A percentile compares a stretch with the other conserved stretches of the same genome.
These are phyloP conservation scores for Allium sativum DNA, from an alignment of 106 monocot genomes.

Conservation along the genomic window DNA sequence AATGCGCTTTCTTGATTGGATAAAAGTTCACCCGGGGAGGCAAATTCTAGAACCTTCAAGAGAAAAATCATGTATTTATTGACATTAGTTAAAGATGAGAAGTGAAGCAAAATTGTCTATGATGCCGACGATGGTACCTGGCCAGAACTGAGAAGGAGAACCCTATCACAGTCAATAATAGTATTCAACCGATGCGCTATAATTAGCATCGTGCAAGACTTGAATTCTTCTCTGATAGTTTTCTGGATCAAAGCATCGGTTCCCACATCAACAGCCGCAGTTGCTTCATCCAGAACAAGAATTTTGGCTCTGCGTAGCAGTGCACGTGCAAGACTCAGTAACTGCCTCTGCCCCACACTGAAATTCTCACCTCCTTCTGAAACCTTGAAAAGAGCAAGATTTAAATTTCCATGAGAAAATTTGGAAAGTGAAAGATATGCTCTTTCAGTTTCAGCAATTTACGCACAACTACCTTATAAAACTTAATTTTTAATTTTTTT, in stretches of 20 bases:
- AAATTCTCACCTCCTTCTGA: constrained; percentile 95
- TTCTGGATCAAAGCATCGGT: constrained; percentile 98
- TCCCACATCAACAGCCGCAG: constrained; percentile 98
- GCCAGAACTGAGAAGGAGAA: constrained; percentile 86
- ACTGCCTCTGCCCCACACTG: constrained; percentile 93
- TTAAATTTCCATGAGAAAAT: background rate
- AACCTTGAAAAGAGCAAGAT: constrained; percentile 29
- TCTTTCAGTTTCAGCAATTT: too few species aligned
- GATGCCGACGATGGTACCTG: constrained; percentile 28
- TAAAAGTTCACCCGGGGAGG: constrained; percentile 69
- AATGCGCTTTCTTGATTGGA: constrained; percentile 81
- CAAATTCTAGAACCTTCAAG: constrained; percentile 82
- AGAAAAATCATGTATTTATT: background rate
- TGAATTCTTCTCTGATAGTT: constrained; percentile 96
- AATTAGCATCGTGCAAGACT: constrained; percentile 92
- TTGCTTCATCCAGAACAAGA: constrained; percentile 99
- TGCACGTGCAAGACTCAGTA: constrained; percentile 90
- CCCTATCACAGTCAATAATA: constrained; percentile 85
- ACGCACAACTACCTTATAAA: too few species aligned
- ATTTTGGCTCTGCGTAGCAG: constrained; percentile 82
- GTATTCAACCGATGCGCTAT: constrained; percentile 97
- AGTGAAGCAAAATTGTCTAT: background rate
- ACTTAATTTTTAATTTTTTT: too few species aligned
- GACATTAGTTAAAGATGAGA: background rate
- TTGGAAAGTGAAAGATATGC: too few species aligned